Conservation (phyloP, 345 rosid genomes). For the Abelmoschus esculentus region DNA sequence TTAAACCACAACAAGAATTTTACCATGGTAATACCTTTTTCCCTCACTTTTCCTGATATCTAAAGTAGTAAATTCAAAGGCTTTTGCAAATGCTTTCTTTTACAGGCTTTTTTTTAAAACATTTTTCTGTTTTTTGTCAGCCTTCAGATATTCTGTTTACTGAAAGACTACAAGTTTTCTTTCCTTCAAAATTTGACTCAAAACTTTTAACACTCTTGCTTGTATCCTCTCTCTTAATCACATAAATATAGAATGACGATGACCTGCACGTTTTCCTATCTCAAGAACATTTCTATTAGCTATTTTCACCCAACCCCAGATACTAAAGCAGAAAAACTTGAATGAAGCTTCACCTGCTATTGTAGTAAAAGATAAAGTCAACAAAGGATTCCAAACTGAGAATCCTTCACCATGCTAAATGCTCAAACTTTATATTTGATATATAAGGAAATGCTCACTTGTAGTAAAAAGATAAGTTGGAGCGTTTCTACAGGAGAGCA, state of each 20-base stretch:
- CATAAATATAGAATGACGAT: neutral
- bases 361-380: slow-evolving; percentile 26
- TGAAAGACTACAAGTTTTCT: neutral
- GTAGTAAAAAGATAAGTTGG: neutral
- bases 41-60: neutral
- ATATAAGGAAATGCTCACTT: slow-evolving; percentile 8
- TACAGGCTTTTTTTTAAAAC: neutral
- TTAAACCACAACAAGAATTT: slow-evolving; percentile 1
- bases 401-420: slow-evolving; percentile 11
- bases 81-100: neutral
- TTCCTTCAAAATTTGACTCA: slow-evolving; percentile 4
- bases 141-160: neutral
- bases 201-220: neutral
- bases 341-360: slow-evolving; percentile 32
- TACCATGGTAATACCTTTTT: neutral
- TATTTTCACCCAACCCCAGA: slow-evolving; percentile 18
- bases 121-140: neutral
- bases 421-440: neutral
- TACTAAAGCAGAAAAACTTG: slow-evolving; percentile 22
- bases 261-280: neutral
- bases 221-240: neutral
- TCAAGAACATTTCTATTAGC: neutral
- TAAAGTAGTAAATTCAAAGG: neutral
- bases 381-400: slow-evolving; percentile 17
- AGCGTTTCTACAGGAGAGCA: neutral